Evolutionary conservation across 768 basidiomycete genomes (phyloP).

Genomic region (Boletus rufocinnamomeus): DNA sequence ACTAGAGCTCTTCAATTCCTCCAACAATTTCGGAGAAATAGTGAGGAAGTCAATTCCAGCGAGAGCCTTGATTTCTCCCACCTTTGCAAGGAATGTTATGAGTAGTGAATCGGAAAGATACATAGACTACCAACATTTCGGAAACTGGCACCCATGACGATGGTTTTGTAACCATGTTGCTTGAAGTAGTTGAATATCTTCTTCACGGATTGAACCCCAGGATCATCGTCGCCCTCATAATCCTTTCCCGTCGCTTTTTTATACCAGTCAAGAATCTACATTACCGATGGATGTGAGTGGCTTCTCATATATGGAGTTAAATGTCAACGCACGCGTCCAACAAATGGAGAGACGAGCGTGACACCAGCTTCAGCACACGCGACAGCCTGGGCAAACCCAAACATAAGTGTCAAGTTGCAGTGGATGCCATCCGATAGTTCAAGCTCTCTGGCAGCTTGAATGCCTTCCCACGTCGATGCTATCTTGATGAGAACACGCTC

Average conservation of each 20-base stretch:
- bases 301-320: not conserved
- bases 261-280: conserved; percentile 96
- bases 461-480: conserved; percentile 98
- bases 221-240: conserved; percentile 89
- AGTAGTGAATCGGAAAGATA: not conserved
- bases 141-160: conserved; percentile 99
- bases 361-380: conserved; percentile 97
- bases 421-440: conserved; percentile 89
- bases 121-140: conserved; percentile 68
- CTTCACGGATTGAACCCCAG: conserved; percentile 92
- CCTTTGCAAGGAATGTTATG: conserved; percentile 39
- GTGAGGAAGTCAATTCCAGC: conserved; percentile 97
- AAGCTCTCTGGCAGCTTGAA: conserved; percentile 93
- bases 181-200: conserved; percentile 99
- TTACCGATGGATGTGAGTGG: conserved; percentile 32
- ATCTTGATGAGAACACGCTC: conserved; percentile 97
- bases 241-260: conserved; percentile 83
- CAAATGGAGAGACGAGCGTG: conserved; percentile 96
- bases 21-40: conserved; percentile 84
- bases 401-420: conserved; percentile 96
- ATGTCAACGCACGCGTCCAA: conserved; percentile 75
- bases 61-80: conserved; percentile 88
- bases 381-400: conserved; percentile 96
- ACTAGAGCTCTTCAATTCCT: conserved; percentile 79
- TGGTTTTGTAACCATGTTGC: conserved; percentile 94